Conservation (phyloP, 257 asterid genomes). For the Fraxinus cuspidata region DNA sequence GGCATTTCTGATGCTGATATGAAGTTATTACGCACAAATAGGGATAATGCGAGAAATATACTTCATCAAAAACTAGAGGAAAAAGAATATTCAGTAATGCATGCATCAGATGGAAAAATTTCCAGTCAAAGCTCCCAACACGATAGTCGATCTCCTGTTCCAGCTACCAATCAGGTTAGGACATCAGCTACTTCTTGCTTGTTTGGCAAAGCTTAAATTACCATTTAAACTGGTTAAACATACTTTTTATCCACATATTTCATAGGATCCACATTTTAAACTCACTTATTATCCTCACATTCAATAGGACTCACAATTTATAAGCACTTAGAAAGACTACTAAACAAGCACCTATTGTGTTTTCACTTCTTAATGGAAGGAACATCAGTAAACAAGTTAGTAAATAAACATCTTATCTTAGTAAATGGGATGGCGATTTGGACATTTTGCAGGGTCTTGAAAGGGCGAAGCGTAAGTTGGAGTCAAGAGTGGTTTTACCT, state of each 20-base stretch:
- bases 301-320: too few relatives aligned
- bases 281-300: too few relatives aligned
- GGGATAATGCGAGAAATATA: conserved; percentile 43
- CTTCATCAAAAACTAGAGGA: conserved; percentile 37
- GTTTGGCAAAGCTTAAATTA: too few relatives aligned
- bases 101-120: conserved; percentile 22
- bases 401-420: neutral
- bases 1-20: conserved; percentile 47
- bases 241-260: too few relatives aligned
- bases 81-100: conserved; percentile 27
- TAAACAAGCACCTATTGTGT: too few relatives aligned
- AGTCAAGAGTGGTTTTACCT: conserved; percentile 17
- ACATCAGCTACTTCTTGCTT: neutral
- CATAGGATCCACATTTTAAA: too few relatives aligned
- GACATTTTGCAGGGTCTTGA: conserved; percentile 42
- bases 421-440: conserved; percentile 21
- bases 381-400: neutral
- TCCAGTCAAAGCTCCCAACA: conserved; percentile 30
- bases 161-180: conserved; percentile 44
- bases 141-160: conserved; percentile 16
- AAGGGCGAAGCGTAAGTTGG: conserved; percentile 26
- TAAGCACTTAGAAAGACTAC: too few relatives aligned
- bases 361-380: neutral
- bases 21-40: conserved; percentile 40
- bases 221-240: too few relatives aligned